Evolutionary conservation across 1,284 basidiomycete genomes (phyloP), one percentile per base, ranked within the genome.

Genomic region (Thelephora terrestris): DNA sequence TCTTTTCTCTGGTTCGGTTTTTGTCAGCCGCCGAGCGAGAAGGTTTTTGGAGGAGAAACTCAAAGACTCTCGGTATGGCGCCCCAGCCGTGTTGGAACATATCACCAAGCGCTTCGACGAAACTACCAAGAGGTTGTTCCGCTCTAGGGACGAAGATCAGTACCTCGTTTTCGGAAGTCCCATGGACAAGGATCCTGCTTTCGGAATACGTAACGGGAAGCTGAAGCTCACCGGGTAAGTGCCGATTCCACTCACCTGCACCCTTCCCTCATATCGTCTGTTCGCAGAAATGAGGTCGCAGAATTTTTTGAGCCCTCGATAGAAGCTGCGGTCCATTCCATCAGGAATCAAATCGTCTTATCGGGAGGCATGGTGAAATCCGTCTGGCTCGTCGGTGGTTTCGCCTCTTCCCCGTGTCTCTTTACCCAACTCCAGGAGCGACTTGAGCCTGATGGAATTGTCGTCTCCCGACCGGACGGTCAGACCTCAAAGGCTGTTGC

Each of bases 401-500:
- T 86, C 54, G 85, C 85, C 2, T 83, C 84, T 1, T 85, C 81
- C 53, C 80, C 81, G 1, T 87, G 84, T 82, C 67, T 87, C 16
- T 87, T 85, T 62, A 71, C 68, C 27, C 84, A 87, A 59, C 69
- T 87, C 5, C 80, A 84, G 65, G 78, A 79, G 50, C 76, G 76
- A 24, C 73, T 87, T 9, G 64, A 66, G 3, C 69, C 73, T 1
- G 65, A 74, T 45, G 68, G 70, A 25, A 71, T 87, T 49, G 72
- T 71, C 4, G 79, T 88, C 52, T 84, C 77, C 60, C 67, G 84
- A 46, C 85, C 85, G 10, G 85, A 88, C 56, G 80, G 75, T 47
- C 83, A 86, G 61, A 87, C 84, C 80, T 86, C 85, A 17, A 87
- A 87, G 62, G 84, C 84, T 5, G 85, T 87, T 5, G 84, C 85